Base-by-base conservation (phyloP, 352 stramenopile species). In the Pythium oligandrum region DNA sequence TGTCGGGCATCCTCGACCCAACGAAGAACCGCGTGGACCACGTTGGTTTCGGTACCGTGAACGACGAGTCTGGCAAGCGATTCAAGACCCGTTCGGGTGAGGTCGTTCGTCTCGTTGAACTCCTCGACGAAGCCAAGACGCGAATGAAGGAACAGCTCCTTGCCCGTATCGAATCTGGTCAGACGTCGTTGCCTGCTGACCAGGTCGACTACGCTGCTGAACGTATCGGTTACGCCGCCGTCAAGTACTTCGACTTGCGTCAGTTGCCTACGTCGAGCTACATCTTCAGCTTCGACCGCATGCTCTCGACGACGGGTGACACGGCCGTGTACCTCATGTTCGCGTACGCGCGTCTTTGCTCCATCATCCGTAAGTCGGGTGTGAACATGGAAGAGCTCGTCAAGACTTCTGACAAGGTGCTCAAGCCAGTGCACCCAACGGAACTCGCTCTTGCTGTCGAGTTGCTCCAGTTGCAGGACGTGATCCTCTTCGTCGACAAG, bases 211-310 rank as follows among this genome's bases (percentile, higher is more conserved):
- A 73, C 40, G 92, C 97, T 4, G 96, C 97, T 6, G 88, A 96
- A 58, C 93, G 95, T 53, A 92, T 99, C 56, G 97, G 97, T 51
- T 99, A 99, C 68, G 97, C 96, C 50, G 97, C 96, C 10, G 96
- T 99, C 53, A 99, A 99, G 83, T 99, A 99, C 81, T 99, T 99
- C 75, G 98, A 99, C 72, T 79, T 99, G 55, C 90, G 95, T 52
- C 90, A 98, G 66, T 97, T 98, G 64, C 97, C 96, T 10, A 96
- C 93, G 40, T 98, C 93, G 54, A 98, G 98, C 69, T 99, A 99
- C 80, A 88, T 96, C 51, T 99, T 99, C 71, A 98, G 87, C 59
- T 99, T 99, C 66, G 97, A 99, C 82, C 84, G 91, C 59, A 99
- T 99, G 98, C 86, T 99, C 38, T 96, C 97, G 67, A 98, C 95